A percentile compares a stretch with the other conserved stretches of the same genome.
Conservation (phyloP, 495 filamentous ascomycete genomes). For the Penicillium simplicissimum region DNA sequence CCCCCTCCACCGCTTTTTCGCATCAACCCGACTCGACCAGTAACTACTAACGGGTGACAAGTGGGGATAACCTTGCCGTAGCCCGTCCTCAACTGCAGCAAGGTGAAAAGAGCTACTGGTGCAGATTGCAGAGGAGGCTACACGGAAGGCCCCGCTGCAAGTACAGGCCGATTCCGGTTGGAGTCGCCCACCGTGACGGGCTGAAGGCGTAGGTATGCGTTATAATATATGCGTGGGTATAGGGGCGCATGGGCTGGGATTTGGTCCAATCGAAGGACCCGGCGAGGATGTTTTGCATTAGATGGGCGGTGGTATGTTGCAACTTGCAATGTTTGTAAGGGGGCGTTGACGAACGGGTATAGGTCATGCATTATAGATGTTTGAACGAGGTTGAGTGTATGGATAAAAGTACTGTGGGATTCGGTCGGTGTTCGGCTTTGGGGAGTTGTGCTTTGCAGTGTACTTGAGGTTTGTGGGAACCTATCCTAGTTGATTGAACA, state of each 20-base stretch:
- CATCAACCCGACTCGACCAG: neutral
- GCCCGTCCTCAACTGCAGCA: conserved; percentile 7
- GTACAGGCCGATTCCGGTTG: neutral
- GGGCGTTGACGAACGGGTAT: neutral
- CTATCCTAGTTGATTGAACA: neutral
- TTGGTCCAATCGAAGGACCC: neutral
- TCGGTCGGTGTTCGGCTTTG: neutral
- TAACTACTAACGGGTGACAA: neutral
- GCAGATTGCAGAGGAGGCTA: conserved; percentile 11
- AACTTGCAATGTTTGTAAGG: neutral
- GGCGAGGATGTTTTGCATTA: conserved; percentile 5
- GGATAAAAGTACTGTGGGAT: neutral
- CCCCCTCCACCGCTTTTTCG: conserved; percentile 16
- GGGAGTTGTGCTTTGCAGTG: neutral
- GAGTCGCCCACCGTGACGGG: conserved; percentile 16
- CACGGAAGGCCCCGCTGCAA: conserved; percentile 16
- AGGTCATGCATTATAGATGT: neutral
- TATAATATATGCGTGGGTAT: too few relatives aligned
- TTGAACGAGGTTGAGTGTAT: neutral
- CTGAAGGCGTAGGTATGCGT: conserved; percentile 11
- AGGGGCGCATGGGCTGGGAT: neutral
- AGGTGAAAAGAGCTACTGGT: conserved; percentile 12
- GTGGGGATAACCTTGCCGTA: conserved; percentile 24
- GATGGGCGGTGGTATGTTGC: neutral
- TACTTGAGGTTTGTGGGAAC: neutral